Percentiles rank a stretch among this genome's conserved stretches.
Conservation (phyloP, 1,139 yeast genomes). For the Diutina neorugosa region DNA sequence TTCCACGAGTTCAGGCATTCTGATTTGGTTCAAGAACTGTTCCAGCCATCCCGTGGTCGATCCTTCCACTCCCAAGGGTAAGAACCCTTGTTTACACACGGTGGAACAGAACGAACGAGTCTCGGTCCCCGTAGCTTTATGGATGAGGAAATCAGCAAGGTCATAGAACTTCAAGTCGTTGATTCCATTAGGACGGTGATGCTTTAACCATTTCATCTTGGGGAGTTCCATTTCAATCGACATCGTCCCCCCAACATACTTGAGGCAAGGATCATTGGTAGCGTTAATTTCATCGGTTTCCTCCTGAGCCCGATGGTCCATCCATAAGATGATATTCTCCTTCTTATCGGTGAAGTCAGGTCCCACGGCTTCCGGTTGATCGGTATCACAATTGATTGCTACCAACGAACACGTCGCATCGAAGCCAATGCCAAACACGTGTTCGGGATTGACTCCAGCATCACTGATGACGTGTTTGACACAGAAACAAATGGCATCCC, state of each 20-base stretch:
- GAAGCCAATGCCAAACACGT: conserved; percentile 80
- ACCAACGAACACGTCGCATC: conserved; percentile 97
- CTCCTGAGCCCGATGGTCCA: conserved; percentile 94
- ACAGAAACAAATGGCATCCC: conserved; percentile 82
- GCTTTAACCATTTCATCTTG: conserved; percentile 91
- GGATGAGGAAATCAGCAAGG: conserved; percentile 82
- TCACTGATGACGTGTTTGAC: conserved; percentile 63
- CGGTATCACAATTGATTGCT: conserved; percentile 53
- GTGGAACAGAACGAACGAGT: conserved; percentile 82
- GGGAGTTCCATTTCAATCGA: conserved; percentile 97
- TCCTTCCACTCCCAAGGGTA: conserved; percentile 83
- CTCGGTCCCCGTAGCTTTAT: conserved; percentile 78
- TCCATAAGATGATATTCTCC: conserved; percentile 88
- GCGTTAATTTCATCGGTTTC: conserved; percentile 76
- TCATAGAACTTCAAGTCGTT: conserved; percentile 75
- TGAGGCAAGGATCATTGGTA: conserved; percentile 64
- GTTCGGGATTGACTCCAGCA: conserved; percentile 53
- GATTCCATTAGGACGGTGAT: conserved; percentile 62
- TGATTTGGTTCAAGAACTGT: conserved; percentile 58
- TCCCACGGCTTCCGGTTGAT: conserved; percentile 77
- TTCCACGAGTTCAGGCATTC: conserved; percentile 63
- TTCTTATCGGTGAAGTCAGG: conserved; percentile 66
- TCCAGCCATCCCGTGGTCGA: conserved; percentile 83
- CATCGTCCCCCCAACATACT: conserved; percentile 96
- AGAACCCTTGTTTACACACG: conserved; percentile 91